phyloP scores from a whole-genome alignment of 2,329 filamentous ascomycete species.

The Colletotrichum endophyticum region DNA sequence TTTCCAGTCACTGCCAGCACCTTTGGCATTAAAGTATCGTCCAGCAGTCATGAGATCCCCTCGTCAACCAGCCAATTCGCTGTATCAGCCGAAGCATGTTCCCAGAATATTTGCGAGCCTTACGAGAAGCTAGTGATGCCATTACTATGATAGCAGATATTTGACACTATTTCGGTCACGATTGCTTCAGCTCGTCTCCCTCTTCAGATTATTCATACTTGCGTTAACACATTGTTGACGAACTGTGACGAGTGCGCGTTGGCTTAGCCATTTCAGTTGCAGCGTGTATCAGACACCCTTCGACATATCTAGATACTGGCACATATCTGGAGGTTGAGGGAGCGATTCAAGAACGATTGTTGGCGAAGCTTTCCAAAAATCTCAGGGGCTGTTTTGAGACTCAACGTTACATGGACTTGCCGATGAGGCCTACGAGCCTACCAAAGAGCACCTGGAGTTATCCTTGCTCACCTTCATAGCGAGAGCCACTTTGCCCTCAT shows the following conservation, averaged over 20 bases:
- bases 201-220: background rate
- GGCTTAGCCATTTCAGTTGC: no score
- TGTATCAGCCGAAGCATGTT: no score
- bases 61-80: no score
- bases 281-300: background rate
- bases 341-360: background rate
- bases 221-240: background rate
- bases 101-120: no score
- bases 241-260: accelerated
- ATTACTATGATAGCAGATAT: background rate
- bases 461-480: background rate
- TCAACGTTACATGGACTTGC: background rate
- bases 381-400: background rate
- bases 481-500: no score
- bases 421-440: accelerated
- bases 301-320: background rate
- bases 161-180: background rate
- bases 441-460: accelerated
- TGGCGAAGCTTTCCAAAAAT: background rate
- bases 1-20: background rate
- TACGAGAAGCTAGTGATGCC: no score
- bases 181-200: background rate
- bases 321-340: background rate
- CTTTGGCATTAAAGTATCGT: background rate
- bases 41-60: background rate